A percentile compares a stretch with the other conserved stretches of the same genome.
phyloP scores from a whole-genome alignment of 2,329 filamentous ascomycete species.

The Bipolaris victoriae region DNA sequence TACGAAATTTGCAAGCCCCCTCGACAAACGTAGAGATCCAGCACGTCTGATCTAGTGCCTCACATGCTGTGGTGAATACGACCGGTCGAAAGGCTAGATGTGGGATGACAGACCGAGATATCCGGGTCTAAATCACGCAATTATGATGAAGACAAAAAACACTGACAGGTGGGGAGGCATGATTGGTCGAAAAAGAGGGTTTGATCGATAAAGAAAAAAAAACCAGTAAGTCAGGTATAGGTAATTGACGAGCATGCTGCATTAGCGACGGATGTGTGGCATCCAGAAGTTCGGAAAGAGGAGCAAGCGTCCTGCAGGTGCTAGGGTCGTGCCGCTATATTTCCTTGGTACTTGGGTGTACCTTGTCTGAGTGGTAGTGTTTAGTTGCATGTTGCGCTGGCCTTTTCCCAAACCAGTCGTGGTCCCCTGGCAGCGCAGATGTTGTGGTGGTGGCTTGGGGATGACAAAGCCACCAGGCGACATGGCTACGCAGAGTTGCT shows the following conservation, averaged over 20 bases:
- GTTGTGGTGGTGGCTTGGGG: background rate
- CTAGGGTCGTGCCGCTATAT: conserved; percentile 22
- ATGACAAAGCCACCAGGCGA: background rate
- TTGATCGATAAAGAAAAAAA: conserved; percentile 20
- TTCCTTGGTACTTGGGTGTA: conserved; percentile 11
- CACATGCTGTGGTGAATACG: background rate
- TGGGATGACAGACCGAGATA: conserved; percentile 19
- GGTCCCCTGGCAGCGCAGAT: conserved; percentile 18
- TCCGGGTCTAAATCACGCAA: conserved; percentile 12
- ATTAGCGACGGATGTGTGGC: conserved; percentile 31
- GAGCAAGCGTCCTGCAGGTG: conserved; percentile 20
- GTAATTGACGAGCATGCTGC: conserved; percentile 21
- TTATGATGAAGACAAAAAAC: conserved; percentile 19
- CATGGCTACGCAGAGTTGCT: conserved; percentile 1
- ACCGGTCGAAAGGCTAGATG: conserved; percentile 22
- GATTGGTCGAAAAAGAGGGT: conserved; percentile 20
- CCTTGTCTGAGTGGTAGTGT: conserved; percentile 1
- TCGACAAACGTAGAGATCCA: conserved; percentile 12
- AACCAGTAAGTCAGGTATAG: conserved; percentile 14
- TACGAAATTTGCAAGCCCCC: background rate
- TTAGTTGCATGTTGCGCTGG: conserved; percentile 18
- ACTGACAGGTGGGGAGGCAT: conserved; percentile 8
- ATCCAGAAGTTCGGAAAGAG: conserved; percentile 26
- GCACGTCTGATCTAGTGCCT: conserved; percentile 18
- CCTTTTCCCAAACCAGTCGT: conserved; percentile 17